Evolutionary conservation across 345 rosid genomes (phyloP), one percentile per base, ranked within the genome.

Genomic region (Triadica sebifera): DNA sequence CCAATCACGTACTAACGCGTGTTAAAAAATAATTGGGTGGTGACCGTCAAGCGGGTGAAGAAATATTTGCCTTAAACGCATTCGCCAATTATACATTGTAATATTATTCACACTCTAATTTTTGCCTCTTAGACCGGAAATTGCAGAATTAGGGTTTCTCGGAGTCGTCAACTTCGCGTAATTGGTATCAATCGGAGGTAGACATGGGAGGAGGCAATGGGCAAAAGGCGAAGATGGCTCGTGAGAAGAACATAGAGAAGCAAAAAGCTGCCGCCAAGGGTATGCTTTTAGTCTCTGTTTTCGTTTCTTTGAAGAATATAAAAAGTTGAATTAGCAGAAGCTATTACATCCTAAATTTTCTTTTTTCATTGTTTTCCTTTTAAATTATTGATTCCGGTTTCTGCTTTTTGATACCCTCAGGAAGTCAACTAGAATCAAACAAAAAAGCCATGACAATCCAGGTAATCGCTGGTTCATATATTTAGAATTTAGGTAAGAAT

Each of bases 201-300:
- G 83, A 66, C 73, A 84, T 78, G 80, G 83, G 78, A 69, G 75
- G 74, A 25, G 79, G 70, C 25, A 73, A 53, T 19, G 74, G 29
- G 16, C 79, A 76, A 61, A 75, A 71, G 47, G 38, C 79, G 4
- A 76, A 76, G 79, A 76, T 63, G 74, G 79, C 79, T 51, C 79
- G 79, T 49, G 79, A 76, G 47, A 70, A 38, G 65, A 52, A 76
- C 74, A 4, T 63, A 5, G 79, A 69, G 69, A 75, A 69, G 74
- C 39, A 37, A 12, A 70, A 70, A 10, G 74, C 65, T 24, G 71
- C 70, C 57, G 22, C 11, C 53, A 76, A 76, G 43, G 79, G 79
- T 76, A 69, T 7, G 9, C 15, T 55, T 29, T 19, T 57, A 2
- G 1, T 15, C n/a, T 63, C 57, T 37, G 47, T 71, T 17, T 12